Base-by-base conservation (phyloP, 2,329 filamentous ascomycete species). In the Sporothrix pseudoabietina region DNA sequence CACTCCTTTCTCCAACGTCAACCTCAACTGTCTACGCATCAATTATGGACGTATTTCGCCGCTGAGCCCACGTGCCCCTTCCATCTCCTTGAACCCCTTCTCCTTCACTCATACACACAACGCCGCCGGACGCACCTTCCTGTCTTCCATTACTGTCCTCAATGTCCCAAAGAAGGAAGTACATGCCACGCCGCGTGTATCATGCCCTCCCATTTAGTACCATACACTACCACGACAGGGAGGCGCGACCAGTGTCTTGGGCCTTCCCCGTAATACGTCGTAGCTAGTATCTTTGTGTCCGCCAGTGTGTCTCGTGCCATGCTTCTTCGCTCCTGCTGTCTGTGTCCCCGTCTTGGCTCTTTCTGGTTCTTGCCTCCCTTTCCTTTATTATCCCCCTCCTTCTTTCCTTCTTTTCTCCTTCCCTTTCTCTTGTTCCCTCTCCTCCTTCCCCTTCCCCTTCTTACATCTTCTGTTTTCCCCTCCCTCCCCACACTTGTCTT, bases 1-100 rank as follows among this genome's bases (percentile, higher is more conserved):
- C 69, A 63, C 69, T 71, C 14, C 63, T 71, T 52, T 44, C n/a
- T 61, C 54, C 69, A 71, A 71, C 55, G 44, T 68, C 65, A 52
- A 49, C 44, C 65, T 35, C 30, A 14, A 39, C 35, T 47, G 9
- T 41, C 39, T n/a, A n/a, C n/a, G n/a, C n/a, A n/a, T n/a, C n/a
- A n/a, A n/a, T n/a, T 66, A 49, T 16, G 39, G 26, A 52, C 22
- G 22, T 35, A 35, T 52, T 69, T 69, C 19, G 68, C 49, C 49
- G 26, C 52, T 30, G 19, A 39, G 68, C 68, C 68, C 68, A 57
- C 68, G 68, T 70, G 68, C 52, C n/a, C 52, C 32, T 32, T 41
- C 35, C 32, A 39, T 16, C n/a, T 32, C 16, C 10, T 12, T 44
- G 7, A 7, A 9, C 14, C 19, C 44, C 14, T 49, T 16, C 44